Evolutionary conservation across 495 filamentous ascomycete genomes (phyloP).

Genomic region (Schizothecium vesticola): DNA sequence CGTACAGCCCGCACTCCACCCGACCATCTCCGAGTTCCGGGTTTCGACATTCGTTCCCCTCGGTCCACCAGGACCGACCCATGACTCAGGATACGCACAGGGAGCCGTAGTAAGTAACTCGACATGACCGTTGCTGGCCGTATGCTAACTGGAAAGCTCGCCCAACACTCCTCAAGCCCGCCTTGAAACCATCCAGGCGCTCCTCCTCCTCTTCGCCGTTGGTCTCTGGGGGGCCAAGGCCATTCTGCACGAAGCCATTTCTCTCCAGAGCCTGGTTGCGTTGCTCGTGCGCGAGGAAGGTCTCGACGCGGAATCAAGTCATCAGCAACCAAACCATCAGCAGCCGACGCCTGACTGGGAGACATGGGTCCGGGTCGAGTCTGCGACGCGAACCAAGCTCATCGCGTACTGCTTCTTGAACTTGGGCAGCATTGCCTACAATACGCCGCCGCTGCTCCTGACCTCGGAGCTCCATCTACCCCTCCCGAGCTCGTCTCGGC

Average conservation of each 20-base stretch:
- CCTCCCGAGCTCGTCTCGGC: conserved; percentile 50
- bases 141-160: conserved; percentile 32
- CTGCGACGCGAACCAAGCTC: conserved; percentile 51
- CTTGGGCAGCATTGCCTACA: conserved; percentile 53
- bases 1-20: conserved; percentile 48
- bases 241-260: conserved; percentile 52
- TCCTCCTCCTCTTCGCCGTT: conserved; percentile 51
- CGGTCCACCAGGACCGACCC: conserved; percentile 45
- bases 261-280: conserved; percentile 49
- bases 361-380: conserved; percentile 53
- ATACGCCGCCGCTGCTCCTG: conserved; percentile 52
- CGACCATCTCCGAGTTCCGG: conserved; percentile 46
- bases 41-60: conserved; percentile 47
- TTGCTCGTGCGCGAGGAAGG: conserved; percentile 52
- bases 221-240: conserved; percentile 53
- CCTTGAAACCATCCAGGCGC: conserved; percentile 52
- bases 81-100: conserved; percentile 49
- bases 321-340: conserved; percentile 24
- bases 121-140: not conserved
- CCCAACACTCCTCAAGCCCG: conserved; percentile 49
- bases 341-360: conserved; percentile 43
- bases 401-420: conserved; percentile 57
- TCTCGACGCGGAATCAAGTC: conserved; percentile 34
- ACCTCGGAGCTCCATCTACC: conserved; percentile 58
- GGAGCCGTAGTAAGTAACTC: conserved; percentile 42